Conservation (phyloP, 2,329 filamentous ascomycete genomes). For the Xylaria digitata region DNA sequence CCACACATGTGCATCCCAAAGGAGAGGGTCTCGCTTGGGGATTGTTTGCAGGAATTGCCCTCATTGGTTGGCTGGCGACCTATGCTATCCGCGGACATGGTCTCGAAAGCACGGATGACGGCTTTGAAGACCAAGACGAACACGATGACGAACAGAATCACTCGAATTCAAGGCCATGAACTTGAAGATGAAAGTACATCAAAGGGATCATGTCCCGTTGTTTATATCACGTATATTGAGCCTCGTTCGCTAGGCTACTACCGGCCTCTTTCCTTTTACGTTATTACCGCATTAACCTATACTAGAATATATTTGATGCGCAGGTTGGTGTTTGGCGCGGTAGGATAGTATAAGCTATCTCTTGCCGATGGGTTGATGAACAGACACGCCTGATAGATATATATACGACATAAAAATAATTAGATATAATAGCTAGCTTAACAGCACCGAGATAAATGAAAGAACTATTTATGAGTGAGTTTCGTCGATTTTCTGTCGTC, state of each 20-base stretch:
- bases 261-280: background rate
- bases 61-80: slow-evolving; percentile 82
- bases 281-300: background rate
- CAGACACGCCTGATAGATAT: background rate
- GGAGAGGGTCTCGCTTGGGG: slow-evolving; percentile 90
- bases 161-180: slow-evolving; percentile 8
- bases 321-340: background rate
- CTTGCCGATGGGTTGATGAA: background rate
- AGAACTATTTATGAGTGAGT: background rate
- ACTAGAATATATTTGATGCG: background rate
- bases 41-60: slow-evolving; percentile 83
- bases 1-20: slow-evolving; percentile 77
- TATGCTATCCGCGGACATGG: slow-evolving; percentile 77
- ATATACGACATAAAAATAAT: background rate
- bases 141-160: slow-evolving; percentile 42
- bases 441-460: background rate
- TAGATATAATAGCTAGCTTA: slow-evolving; percentile 8
- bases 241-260: background rate
- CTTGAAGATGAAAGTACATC: background rate
- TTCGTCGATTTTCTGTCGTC: background rate
- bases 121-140: slow-evolving; percentile 46
- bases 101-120: slow-evolving; percentile 69
- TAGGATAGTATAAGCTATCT: background rate
- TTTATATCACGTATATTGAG: background rate
- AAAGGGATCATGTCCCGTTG: background rate